Evolutionary conservation across 306 rosid genomes (phyloP), one percentile per base, ranked within the genome.

Genomic region (Rubus idaeus): DNA sequence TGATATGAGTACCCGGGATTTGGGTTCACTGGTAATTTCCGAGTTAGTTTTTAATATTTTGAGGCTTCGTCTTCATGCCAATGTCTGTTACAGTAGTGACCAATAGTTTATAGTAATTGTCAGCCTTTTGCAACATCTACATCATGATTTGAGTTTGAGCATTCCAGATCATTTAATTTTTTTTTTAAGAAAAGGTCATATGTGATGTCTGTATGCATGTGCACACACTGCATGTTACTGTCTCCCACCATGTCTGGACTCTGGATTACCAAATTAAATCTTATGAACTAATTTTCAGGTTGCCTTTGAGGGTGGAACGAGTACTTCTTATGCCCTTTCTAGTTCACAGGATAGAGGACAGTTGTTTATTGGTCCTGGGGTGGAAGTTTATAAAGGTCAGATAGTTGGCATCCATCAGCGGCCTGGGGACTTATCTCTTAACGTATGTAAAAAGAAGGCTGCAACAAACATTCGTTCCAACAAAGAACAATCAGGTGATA

Each of bases 321-420:
- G 90, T 82, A 87, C 97, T 47, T 89, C 99, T 56, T 95, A 95
- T 77, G 99, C 99, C 56, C 87, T 95, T 51, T 63, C 84, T 81
- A 90, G 97, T 81, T 89, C 97, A 45, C 99, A 95, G 79, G 99
- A 95, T 76, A 89, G 99, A 65, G 99, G 99, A 44, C 97, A 90
- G 76, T 79, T 95, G 97, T 95, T 95, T 83, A 84, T 95, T 62
- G 82, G 78, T 82, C 93, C 99, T 37, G 99, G 99, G 62, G 49
- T 73, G 64, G 97, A 89, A 0, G 93, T 95, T 71, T 95, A 92
- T 77, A 95, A 88, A 82, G 97, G 99, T 87, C 97, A 92, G 84
- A 88, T 95, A 66, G 83, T 95, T 47, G 99, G 99, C 64, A 95
- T 95, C 79, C 99, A 95, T 87, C 99, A 95, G 88, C 90, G 99